phyloP scores from a whole-genome alignment of 78 protist genomes.

The slime mould (Dictyostelium discoideum) region dicty_2.7 NC_007089.4:4954001-4954500 shows the following conservation, averaged over 20 bases:
- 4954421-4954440: too few species aligned
- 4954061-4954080: conserved; percentile 96
- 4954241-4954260: conserved; percentile 67
- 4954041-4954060: conserved; percentile 93
- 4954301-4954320: neutral
- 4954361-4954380: neutral
- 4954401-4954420: neutral
- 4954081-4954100: conserved; percentile 90
- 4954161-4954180: conserved; percentile 94
- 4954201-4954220: conserved; percentile 96
- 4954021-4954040: conserved; percentile 89
- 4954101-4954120: conserved; percentile 88
- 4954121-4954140: conserved; percentile 95
- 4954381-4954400: neutral
- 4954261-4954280: neutral
- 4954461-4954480: too few species aligned
- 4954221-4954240: conserved; percentile 82
- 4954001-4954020: conserved; percentile 93
- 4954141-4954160: conserved; percentile 98
- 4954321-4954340: neutral
- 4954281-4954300: neutral
- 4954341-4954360: neutral
- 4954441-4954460: too few species aligned
- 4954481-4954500: too few species aligned
- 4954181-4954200: conserved; percentile 94